A percentile compares a stretch with the other conserved stretches of the same genome.
These are phyloP conservation scores for Pseudovirgaria hyperparasitica DNA, from an alignment of 2,329 filamentous ascomycete species.

Conservation along the genomic window DNA sequence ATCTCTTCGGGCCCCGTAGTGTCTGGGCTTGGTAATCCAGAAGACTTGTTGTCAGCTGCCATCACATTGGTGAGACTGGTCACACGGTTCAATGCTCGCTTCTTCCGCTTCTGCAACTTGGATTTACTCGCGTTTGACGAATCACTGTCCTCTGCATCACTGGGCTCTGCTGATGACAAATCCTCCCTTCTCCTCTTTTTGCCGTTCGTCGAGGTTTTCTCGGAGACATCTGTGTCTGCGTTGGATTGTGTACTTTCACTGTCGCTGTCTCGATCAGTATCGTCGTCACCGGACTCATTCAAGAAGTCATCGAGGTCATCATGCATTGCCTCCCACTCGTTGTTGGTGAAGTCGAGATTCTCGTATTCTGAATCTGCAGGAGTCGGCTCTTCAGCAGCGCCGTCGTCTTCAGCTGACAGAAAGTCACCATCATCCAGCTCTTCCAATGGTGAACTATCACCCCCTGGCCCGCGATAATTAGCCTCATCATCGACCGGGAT, in stretches of 20 bases:
- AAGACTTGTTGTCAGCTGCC: constrained; percentile 24
- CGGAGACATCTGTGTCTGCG: constrained; percentile 13
- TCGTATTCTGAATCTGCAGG: constrained; percentile 12
- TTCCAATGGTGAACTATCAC: constrained; percentile 19
- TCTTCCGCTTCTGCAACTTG: constrained; percentile 34
- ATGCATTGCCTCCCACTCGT: constrained; percentile 39
- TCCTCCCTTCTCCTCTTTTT: constrained; percentile 24
- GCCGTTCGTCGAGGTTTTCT: constrained; percentile 11
- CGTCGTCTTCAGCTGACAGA: constrained; percentile 34
- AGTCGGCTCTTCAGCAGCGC: constrained; percentile 18
- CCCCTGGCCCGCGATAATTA: constrained; percentile 8
- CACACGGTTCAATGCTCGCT: constrained; percentile 32
- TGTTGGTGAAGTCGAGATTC: constrained; percentile 13
- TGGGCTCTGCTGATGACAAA: constrained; percentile 17
- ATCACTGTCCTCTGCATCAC: constrained; percentile 30
- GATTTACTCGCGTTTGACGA: constrained; percentile 22
- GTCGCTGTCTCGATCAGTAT: constrained; percentile 16
- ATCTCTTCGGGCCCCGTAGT: constrained; percentile 26
- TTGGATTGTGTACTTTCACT: constrained; percentile 21
- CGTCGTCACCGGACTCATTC: constrained; percentile 28
- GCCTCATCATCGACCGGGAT: constrained; percentile 59
- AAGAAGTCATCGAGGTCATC: constrained; percentile 69
- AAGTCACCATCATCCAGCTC: constrained; percentile 18
- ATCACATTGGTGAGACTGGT: constrained; percentile 33
- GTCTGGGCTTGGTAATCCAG: constrained; percentile 27